Percentiles rank a stretch among this genome's conserved stretches.
These are phyloP conservation scores for Talaromyces sp. DNA, from an alignment of 2,329 filamentous ascomycete genomes.

Conservation along the genomic window DNA sequence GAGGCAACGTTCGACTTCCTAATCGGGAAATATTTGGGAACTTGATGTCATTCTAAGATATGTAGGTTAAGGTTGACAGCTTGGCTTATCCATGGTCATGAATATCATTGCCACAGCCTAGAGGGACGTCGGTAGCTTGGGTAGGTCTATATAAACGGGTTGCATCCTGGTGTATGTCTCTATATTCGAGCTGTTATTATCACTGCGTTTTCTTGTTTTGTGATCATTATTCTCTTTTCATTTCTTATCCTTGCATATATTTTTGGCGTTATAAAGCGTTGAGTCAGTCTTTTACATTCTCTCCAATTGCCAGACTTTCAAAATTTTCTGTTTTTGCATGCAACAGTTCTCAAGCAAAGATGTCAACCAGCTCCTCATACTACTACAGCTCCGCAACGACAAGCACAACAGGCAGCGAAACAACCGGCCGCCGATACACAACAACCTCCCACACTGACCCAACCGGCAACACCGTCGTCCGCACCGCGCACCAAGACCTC, in stretches of 20 bases:
- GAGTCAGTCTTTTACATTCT: background rate
- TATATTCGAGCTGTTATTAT: background rate
- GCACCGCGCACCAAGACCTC: slow-evolving; percentile 34
- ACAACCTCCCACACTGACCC: slow-evolving; percentile 32
- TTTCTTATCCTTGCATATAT: background rate
- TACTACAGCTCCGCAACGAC: slow-evolving; percentile 33
- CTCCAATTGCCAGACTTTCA: background rate
- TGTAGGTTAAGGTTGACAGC: background rate
- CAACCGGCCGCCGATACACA: slow-evolving; percentile 33
- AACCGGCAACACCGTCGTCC: slow-evolving; percentile 33
- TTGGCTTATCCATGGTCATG: background rate
- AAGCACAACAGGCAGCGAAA: slow-evolving; percentile 24
- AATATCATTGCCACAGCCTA: background rate
- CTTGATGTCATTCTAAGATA: slow-evolving; percentile 4
- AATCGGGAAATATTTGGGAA: background rate
- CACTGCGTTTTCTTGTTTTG: background rate
- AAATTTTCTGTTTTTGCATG: background rate
- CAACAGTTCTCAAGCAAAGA: background rate
- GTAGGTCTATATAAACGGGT: slow-evolving; percentile 4
- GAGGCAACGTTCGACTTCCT: background rate
- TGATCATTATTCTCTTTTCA: background rate
- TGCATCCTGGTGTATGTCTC: background rate
- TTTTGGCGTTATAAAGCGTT: background rate
- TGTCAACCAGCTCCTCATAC: slow-evolving; percentile 31
- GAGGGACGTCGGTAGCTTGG: background rate